A percentile compares a stretch with the other conserved stretches of the same genome.
Conservation (phyloP, 2,329 filamentous ascomycete genomes). For the Neoarthrinium moseri region DNA sequence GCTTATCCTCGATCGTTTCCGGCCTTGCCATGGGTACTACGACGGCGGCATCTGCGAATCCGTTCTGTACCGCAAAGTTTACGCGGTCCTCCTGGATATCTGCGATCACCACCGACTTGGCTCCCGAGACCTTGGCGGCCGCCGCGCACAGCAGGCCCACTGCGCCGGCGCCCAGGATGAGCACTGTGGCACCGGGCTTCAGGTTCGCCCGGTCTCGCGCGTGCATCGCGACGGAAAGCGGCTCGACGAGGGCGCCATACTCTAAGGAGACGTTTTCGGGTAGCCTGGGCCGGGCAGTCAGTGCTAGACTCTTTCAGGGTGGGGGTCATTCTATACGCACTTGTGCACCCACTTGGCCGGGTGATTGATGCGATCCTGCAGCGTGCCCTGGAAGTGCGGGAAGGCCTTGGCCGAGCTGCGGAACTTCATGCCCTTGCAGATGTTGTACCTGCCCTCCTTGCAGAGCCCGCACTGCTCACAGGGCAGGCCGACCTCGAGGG, state of each 20-base stretch:
- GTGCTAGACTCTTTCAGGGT: background rate
- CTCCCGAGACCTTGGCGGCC: constrained; percentile 50
- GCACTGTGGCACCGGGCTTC: constrained; percentile 37
- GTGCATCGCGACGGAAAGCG: constrained; percentile 59
- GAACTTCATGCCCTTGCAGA: constrained; percentile 57
- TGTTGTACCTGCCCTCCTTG: constrained; percentile 57
- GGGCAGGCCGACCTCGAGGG: constrained; percentile 56
- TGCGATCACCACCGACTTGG: constrained; percentile 48
- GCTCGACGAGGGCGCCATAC: constrained; percentile 57
- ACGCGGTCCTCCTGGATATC: constrained; percentile 57
- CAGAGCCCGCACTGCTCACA: constrained; percentile 52
- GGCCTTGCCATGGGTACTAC: constrained; percentile 49
- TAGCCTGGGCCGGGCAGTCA: constrained; percentile 33
- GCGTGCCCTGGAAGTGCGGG: constrained; percentile 57
- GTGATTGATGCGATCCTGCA: constrained; percentile 56
- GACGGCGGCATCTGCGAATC: constrained; percentile 53
- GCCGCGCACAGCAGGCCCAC: constrained; percentile 60
- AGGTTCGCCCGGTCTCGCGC: constrained; percentile 46
- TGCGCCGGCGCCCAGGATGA: constrained; percentile 61
- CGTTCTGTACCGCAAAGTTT: constrained; percentile 54
- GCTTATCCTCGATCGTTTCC: constrained; percentile 50
- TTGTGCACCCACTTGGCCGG: constrained; percentile 57
- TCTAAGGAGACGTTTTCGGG: constrained; percentile 47
- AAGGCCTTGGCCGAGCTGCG: constrained; percentile 55
- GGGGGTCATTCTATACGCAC: constrained; percentile 32